Percentiles rank a stretch among this genome's conserved stretches.
Evolutionary conservation across 257 asterid species (phyloP).

Genomic region (Scutellaria baicalensis): DNA sequence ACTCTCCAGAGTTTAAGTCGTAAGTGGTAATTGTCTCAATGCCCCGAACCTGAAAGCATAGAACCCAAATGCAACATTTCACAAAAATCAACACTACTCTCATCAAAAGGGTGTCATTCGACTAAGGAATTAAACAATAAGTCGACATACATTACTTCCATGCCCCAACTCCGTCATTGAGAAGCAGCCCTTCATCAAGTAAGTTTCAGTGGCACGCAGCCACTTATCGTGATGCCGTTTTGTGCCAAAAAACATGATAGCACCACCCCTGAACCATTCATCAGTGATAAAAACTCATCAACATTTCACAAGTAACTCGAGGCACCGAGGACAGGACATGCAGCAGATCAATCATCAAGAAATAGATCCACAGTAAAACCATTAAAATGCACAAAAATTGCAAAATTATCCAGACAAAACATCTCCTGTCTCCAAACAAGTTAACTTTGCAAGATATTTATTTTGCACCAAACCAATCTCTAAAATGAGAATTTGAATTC

Average conservation of each 20-base stretch:
- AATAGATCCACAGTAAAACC: background rate
- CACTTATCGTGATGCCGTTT: slow-evolving; percentile 89
- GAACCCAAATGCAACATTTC: slow-evolving; percentile 10
- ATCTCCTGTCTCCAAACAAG: background rate
- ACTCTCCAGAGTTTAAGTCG: slow-evolving; percentile 73
- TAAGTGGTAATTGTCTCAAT: slow-evolving; percentile 84
- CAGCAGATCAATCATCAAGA: background rate
- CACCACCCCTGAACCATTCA: slow-evolving; percentile 82
- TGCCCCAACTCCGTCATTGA: slow-evolving; percentile 99
- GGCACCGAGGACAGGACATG: background rate
- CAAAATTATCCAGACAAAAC: background rate
- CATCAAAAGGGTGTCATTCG: background rate
- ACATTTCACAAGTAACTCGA: background rate
- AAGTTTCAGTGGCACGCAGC: slow-evolving; percentile 72
- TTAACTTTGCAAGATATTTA: background rate
- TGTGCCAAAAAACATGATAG: slow-evolving; percentile 84
- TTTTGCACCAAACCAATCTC: background rate
- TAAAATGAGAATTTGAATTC: background rate
- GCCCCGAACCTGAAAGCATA: slow-evolving; percentile 71
- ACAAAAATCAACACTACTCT: background rate
- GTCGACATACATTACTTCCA: slow-evolving; percentile 83
- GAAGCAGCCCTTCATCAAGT: slow-evolving; percentile 72
- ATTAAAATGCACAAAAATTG: background rate
- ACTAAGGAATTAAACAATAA: slow-evolving; percentile 7
- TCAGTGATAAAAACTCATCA: background rate